Evolutionary conservation across 768 basidiomycete species (phyloP), one percentile per base, ranked within the genome.

Genomic region (Tulasnella calospora): DNA sequence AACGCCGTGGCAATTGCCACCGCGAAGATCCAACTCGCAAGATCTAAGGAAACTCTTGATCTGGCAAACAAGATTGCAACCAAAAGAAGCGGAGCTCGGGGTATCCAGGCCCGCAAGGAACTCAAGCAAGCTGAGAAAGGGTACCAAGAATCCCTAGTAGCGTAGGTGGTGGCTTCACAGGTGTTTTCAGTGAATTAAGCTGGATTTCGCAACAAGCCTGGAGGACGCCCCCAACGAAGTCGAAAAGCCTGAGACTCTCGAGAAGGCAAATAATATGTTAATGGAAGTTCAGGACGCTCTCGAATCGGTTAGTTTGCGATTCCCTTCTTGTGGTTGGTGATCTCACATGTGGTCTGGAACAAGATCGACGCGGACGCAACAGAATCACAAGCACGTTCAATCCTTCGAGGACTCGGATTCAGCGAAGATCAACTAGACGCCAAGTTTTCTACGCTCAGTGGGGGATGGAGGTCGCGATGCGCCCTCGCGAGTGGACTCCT

Each of bases 391-490:
- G 91, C 91, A 0, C 85, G 86, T 46, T 81, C 82, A 0, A 88
- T 92, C 74, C 85, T 92, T 15, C 81, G 83, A 30, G 91, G 92
- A 0, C 84, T 93, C 2, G 91, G 91, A 0, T 92, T 92, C 83
- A 80, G 83, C 0, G 82, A 85, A 46, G 84, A 84, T 19, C 85
- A 85, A 76, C 82, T 85, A 6, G 77, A 81, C 2, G 80, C 80
- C 3, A 86, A 86, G 6, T 87, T 88, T 76, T 82, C 83, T 1
- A 84, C 86, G 0, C 84, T 92, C 33, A 90, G 89, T 35, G 91
- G 91, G 23, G 92, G 91, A 0, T 92, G 91, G 91, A 83, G 88
- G 55, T 89, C 89, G 67, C 85, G 91, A 27, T 88, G 88, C 78
- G 86, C 87, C 41, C 85, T 92, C 3, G 91, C 90, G 5, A 86